Evolutionary conservation across 2,329 filamentous ascomycete species (phyloP).

Genomic region (Aspergillus brunneoviolaceus): DNA sequence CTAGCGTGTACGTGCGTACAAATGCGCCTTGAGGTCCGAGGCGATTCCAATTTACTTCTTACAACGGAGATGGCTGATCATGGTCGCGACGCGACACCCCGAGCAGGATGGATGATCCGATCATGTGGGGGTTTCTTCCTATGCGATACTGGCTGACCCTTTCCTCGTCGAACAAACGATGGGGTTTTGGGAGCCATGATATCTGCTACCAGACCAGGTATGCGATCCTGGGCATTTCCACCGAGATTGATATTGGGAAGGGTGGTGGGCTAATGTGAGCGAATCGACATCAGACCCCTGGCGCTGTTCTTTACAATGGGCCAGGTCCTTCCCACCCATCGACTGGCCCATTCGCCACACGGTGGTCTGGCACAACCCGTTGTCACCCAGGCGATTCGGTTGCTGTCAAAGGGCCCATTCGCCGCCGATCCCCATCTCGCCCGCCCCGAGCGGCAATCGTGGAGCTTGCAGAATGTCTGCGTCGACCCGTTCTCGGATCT

Average conservation of each 20-base stretch:
- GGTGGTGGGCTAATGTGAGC: neutral
- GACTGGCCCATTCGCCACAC: conserved; percentile 70
- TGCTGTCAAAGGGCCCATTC: conserved; percentile 70
- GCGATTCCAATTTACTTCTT: conserved; percentile 15
- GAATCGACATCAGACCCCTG: conserved; percentile 52
- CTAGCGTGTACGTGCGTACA: conserved; percentile 72
- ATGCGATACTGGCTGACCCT: conserved; percentile 69
- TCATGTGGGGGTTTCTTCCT: conserved; percentile 90
- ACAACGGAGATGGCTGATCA: conserved; percentile 28
- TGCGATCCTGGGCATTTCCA: neutral
- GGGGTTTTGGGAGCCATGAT: conserved; percentile 89
- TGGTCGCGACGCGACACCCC: conserved; percentile 18
- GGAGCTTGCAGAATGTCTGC: conserved; percentile 43
- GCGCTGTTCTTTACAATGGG: conserved; percentile 83
- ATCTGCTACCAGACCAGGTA: conserved; percentile 90
- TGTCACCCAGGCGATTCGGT: conserved; percentile 77
- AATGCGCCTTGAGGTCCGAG: conserved; percentile 16
- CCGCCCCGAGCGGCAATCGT: conserved; percentile 34
- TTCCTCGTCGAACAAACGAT: conserved; percentile 68
- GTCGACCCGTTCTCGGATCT: conserved; percentile 50
- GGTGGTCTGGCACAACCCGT: conserved; percentile 91
- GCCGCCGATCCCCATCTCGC: conserved; percentile 48
- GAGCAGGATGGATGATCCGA: conserved; percentile 81
- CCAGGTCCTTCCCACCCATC: conserved; percentile 87
- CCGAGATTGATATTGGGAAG: neutral